These are phyloP conservation scores for Corylus heterophylla DNA, from an alignment of 306 rosid species.

Conservation along the genomic window DNA sequence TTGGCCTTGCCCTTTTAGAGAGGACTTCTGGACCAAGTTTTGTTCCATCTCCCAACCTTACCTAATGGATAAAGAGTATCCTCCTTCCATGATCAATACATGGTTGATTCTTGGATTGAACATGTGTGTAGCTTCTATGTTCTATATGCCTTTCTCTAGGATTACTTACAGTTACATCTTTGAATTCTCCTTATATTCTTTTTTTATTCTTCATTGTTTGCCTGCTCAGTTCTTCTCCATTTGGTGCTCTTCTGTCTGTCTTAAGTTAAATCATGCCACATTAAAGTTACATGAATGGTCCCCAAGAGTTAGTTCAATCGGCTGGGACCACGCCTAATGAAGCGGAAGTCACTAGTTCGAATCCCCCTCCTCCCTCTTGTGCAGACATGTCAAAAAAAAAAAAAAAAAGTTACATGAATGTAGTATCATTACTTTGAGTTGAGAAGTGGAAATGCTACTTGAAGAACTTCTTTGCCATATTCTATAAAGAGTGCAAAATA, in stretches of 20 bases:
- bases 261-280: background rate
- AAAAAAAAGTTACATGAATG: background rate
- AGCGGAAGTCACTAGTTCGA: too few relatives aligned
- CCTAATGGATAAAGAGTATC: background rate
- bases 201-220: background rate
- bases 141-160: background rate
- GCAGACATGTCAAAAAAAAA: too few relatives aligned
- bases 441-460: background rate
- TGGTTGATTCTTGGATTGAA: background rate
- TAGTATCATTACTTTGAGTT: background rate
- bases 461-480: background rate
- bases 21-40: background rate
- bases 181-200: background rate
- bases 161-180: background rate
- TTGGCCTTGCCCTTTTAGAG: background rate
- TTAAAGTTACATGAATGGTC: background rate
- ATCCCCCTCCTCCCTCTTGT: too few relatives aligned
- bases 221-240: background rate
- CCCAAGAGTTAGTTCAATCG: too few relatives aligned
- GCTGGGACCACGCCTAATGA: too few relatives aligned
- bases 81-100: background rate
- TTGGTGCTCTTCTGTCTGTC: too few relatives aligned
- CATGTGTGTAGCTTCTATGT: background rate
- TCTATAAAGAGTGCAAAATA: background rate
- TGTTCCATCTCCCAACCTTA: background rate